phyloP scores from a whole-genome alignment of 2,329 filamentous ascomycete genomes.

The Neophaeococcomyces mojaviensis region DNA sequence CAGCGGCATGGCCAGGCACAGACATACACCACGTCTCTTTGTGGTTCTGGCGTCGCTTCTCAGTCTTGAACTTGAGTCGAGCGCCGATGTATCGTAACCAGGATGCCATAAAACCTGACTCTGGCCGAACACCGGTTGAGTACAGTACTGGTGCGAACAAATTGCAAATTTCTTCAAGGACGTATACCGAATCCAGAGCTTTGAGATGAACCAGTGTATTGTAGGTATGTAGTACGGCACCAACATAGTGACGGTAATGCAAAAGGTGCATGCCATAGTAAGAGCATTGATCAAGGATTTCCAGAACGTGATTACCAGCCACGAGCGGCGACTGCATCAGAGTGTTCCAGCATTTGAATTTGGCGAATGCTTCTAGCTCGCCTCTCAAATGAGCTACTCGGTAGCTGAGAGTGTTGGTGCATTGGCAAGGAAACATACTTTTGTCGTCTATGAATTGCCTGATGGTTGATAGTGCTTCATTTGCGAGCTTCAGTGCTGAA shows the following conservation, averaged over 20 bases:
- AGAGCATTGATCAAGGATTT: conserved; percentile 23
- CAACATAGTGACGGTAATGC: conserved; percentile 25
- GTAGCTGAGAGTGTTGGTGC: conserved; percentile 23
- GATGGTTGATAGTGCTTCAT: conserved; percentile 20
- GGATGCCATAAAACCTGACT: conserved; percentile 22
- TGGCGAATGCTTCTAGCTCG: conserved; percentile 21
- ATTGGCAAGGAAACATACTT: conserved; percentile 24
- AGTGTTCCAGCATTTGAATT: conserved; percentile 23
- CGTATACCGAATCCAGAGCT: conserved; percentile 18
- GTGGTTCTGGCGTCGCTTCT: conserved; percentile 21
- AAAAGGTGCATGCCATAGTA: conserved; percentile 26
- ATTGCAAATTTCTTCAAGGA: conserved; percentile 21
- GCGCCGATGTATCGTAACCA: conserved; percentile 25
- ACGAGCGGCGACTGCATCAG: conserved; percentile 27
- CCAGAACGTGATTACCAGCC: conserved; percentile 24
- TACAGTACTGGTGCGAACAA: conserved; percentile 22
- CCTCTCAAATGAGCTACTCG: conserved; percentile 21
- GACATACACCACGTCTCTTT: conserved; percentile 22
- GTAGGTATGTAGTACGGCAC: conserved; percentile 25
- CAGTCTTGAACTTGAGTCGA: conserved; percentile 24
- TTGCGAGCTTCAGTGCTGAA: conserved; percentile 22
- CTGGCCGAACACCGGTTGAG: conserved; percentile 21
- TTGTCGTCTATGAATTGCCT: conserved; percentile 18
- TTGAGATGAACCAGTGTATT: conserved; percentile 21
- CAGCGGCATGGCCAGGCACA: conserved; percentile 24